These are phyloP conservation scores for Daldinia bambusicola DNA, from an alignment of 495 filamentous ascomycete species.

Conservation along the genomic window DNA sequence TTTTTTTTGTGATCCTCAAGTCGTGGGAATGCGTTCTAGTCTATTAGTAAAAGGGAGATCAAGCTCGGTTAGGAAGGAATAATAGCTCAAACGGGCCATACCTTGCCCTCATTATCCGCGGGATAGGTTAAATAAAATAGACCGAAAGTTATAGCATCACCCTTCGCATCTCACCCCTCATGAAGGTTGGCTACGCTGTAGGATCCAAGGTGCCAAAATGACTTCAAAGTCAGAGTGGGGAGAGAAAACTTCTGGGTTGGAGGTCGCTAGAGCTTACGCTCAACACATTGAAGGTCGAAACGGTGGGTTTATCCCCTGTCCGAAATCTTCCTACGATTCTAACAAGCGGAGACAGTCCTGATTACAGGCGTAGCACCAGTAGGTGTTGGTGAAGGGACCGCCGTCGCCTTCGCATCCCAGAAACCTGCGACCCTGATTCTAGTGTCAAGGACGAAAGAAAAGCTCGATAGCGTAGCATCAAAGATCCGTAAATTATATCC, in stretches of 20 bases:
- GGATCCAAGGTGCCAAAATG: slow-evolving; percentile 38
- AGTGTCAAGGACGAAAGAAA: slow-evolving; percentile 62
- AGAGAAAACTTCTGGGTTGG: slow-evolving; percentile 54
- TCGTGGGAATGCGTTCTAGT: slow-evolving; percentile 15
- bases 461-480: slow-evolving; percentile 59
- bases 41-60: slow-evolving; percentile 15
- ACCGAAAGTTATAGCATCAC: neutral
- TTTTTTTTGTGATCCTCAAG: slow-evolving; percentile 10
- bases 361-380: slow-evolving; percentile 64
- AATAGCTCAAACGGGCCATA: neutral
- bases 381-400: slow-evolving; percentile 63
- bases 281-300: slow-evolving; percentile 52
- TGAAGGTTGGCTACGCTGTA: neutral
- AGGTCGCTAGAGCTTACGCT: slow-evolving; percentile 56
- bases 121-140: neutral
- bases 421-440: slow-evolving; percentile 62
- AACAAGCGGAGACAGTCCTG: slow-evolving; percentile 46
- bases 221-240: slow-evolving; percentile 57
- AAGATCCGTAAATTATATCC: slow-evolving; percentile 53
- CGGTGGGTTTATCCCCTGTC: slow-evolving; percentile 34
- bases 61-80: slow-evolving; percentile 25
- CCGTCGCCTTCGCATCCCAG: slow-evolving; percentile 64
- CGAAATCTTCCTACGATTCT: neutral
- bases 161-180: neutral
- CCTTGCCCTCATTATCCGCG: neutral